Conservation (phyloP, 306 rosid genomes). For the Canavalia gladiata region DNA sequence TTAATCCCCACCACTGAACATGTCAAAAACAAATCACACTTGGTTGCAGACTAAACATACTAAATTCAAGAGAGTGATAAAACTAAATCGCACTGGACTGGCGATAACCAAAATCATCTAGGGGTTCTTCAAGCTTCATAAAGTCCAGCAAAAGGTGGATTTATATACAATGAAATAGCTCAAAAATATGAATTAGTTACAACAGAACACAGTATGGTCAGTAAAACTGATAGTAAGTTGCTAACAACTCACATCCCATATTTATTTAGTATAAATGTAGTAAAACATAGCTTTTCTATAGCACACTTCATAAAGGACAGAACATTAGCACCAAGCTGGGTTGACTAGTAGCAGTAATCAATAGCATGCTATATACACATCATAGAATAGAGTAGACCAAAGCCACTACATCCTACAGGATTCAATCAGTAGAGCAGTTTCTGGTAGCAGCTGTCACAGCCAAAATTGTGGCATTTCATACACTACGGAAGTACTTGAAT, state of each 20-base stretch:
- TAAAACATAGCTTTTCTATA: slow-evolving; percentile 30
- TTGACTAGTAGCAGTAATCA: not conserved
- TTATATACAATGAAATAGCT: not conserved
- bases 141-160: not conserved
- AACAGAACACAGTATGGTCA: not conserved
- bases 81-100: not conserved
- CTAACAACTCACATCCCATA: slow-evolving; percentile 16
- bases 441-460: too few relatives aligned
- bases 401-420: too few relatives aligned
- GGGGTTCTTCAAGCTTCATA: not conserved
- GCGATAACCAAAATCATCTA: slow-evolving; percentile 21
- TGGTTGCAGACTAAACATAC: not conserved
- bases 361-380: not conserved
- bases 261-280: not conserved
- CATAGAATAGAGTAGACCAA: too few relatives aligned
- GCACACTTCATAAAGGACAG: not conserved
- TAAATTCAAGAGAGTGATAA: not conserved
- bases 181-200: slow-evolving; percentile 30
- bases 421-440: too few relatives aligned
- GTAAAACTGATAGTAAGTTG: not conserved
- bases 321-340: not conserved
- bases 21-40: slow-evolving; percentile 17
- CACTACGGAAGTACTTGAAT: too few relatives aligned
- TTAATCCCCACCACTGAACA: slow-evolving; percentile 1
- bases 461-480: too few relatives aligned